A percentile compares a stretch with the other conserved stretches of the same genome.
These are phyloP conservation scores for Penicillium simplicissimum DNA, from an alignment of 495 filamentous ascomycete species.

Conservation along the genomic window DNA sequence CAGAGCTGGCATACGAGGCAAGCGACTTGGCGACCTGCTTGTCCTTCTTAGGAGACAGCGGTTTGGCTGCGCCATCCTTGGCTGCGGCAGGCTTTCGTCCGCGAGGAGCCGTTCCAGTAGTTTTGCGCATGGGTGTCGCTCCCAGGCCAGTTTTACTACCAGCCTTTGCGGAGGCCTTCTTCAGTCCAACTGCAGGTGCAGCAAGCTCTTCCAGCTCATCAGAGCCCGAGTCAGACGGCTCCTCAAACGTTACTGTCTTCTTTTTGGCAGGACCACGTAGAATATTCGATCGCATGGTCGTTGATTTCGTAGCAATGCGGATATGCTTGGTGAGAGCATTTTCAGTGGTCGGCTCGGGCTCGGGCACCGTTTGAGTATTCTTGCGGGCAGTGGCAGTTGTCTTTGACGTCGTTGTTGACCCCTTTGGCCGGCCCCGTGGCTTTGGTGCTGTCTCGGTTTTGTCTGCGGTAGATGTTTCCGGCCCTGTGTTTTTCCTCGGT, in stretches of 20 bases:
- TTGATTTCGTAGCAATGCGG: conserved; percentile 35
- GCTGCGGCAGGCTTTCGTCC: conserved; percentile 42
- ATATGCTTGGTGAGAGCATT: conserved; percentile 28
- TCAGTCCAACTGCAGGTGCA: conserved; percentile 28
- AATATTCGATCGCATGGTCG: conserved; percentile 38
- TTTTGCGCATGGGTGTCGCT: conserved; percentile 52
- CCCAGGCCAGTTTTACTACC: conserved; percentile 37
- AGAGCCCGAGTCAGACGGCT: conserved; percentile 38
- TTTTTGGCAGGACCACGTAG: conserved; percentile 46
- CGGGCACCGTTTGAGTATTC: conserved; percentile 26
- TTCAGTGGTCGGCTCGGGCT: conserved; percentile 18
- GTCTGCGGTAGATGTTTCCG: conserved; percentile 9
- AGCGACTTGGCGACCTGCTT: conserved; percentile 52
- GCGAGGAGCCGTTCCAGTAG: conserved; percentile 28
- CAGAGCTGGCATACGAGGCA: conserved; percentile 42
- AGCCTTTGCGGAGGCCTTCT: conserved; percentile 15
- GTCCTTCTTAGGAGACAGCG: conserved; percentile 58
- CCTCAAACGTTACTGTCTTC: conserved; percentile 57
- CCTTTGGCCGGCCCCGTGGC: conserved; percentile 42
- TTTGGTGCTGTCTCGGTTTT: conserved; percentile 28
- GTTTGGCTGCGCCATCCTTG: conserved; percentile 37
- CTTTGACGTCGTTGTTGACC: conserved; percentile 22
- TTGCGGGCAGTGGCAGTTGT: conserved; percentile 21
- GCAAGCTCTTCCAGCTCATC: conserved; percentile 38
- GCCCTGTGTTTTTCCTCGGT: conserved; percentile 30